These are phyloP conservation scores for Botryotinia narcissicola DNA, from an alignment of 2,329 filamentous ascomycete genomes.

Conservation along the genomic window DNA sequence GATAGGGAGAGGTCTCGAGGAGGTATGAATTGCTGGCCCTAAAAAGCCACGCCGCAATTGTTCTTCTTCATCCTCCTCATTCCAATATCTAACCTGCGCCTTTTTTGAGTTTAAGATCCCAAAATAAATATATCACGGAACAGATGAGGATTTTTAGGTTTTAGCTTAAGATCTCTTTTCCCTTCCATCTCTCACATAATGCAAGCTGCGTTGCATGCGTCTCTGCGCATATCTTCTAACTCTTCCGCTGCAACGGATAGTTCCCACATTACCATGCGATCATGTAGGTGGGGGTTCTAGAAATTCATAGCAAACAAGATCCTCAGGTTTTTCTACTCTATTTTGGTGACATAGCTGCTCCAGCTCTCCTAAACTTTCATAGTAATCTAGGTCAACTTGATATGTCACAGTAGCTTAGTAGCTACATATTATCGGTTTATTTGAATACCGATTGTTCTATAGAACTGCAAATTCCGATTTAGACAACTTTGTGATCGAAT, in stretches of 20 bases:
- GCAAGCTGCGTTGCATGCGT: neutral
- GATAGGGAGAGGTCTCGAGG: rapidly evolving
- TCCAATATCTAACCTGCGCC: neutral
- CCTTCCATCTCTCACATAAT: neutral
- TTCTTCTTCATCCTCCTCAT: neutral
- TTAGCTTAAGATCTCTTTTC: neutral
- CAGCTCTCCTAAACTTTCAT: neutral
- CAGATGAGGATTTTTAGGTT: neutral
- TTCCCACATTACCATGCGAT: neutral
- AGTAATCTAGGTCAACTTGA: too few species aligned
- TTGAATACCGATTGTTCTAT: too few species aligned
- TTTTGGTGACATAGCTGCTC: neutral
- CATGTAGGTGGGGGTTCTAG: rapidly evolving
- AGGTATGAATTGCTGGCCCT: neutral
- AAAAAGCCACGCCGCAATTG: neutral
- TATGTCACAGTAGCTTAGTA: neutral
- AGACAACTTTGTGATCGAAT: too few species aligned
- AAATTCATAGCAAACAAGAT: neutral
- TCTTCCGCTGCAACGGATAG: neutral
- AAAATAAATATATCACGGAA: neutral
- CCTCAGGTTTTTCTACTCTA: neutral
- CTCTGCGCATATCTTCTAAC: neutral
- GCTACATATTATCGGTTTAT: neutral
- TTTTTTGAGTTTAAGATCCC: rapidly evolving
- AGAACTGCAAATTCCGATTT: too few species aligned